Evolutionary conservation across 2,329 filamentous ascomycete genomes (phyloP), one percentile per base, ranked within the genome.

Genomic region (Mycosphaerella arachidis): DNA sequence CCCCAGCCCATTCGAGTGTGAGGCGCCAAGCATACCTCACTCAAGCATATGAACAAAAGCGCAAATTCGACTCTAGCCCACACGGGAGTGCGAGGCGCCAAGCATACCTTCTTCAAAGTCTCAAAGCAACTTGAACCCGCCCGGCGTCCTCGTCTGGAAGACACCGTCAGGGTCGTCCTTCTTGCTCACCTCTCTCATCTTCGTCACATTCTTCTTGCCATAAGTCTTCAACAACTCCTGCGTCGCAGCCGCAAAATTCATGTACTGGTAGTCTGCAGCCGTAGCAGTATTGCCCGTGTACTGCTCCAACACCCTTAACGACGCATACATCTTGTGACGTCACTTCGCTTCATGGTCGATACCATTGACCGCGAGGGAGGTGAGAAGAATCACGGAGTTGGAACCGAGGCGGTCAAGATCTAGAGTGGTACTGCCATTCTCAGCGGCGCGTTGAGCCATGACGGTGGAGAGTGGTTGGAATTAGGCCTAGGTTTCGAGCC

Each of bases 231-330:
- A 65, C 1, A 76, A 73, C 61, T 76, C 72, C 64, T 82, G 77
- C 58, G 70, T 76, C 67, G 72, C 70, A 56, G 72, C 72, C 6
- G 78, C 79, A 59, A 81, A 80, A 65, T 81, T 81, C 74, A 80
- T 76, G 63, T 80, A 81, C 27, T 78, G 63, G 58, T 72, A 81
- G 33, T 51, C 50, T 4, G 51, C 51, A 2, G 51, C 24, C 20
- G 35, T 50, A 29, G 12, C 29, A 43, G 65, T 40, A 68, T 57
- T 13, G 3, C 40, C 31, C 30, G 20, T 45, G 16, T 54, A 54
- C 37, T 66, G 56, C 27, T 52, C 48, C 48, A 52, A 16, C 27
- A 13, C 27, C 8, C 48, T 27, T 27, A 13, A 31, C 48, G 20
- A 52, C 16, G 48, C 48, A 30, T 31, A 31, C 48, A 52, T 52